Evolutionary conservation across 768 basidiomycete genomes (phyloP).

Genomic region (Suillus americanus): DNA sequence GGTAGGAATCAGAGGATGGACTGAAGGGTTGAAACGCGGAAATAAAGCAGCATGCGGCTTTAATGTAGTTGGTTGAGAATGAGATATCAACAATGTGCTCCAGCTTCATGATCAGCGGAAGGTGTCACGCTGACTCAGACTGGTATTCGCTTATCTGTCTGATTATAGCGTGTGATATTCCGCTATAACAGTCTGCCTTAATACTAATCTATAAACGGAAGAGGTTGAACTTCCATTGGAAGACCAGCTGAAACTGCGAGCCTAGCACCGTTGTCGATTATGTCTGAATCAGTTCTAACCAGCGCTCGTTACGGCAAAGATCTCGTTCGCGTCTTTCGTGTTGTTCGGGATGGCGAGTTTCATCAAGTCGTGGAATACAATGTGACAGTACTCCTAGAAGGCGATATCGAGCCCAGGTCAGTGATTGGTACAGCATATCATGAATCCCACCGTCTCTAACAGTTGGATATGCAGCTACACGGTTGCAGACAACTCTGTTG

Average conservation of each 20-base stretch:
- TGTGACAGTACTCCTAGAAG: constrained; percentile 78
- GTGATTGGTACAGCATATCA: neutral
- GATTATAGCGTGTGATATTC: neutral
- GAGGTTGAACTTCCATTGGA: neutral
- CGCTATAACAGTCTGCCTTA: neutral
- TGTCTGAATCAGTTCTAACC: constrained; percentile 31
- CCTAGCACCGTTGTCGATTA: neutral
- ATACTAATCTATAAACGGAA: neutral
- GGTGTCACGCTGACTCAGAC: neutral
- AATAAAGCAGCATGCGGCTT: neutral
- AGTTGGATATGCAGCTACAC: constrained; percentile 59
- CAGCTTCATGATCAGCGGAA: neutral
- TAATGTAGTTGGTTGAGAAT: neutral
- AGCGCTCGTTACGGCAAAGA: constrained; percentile 84
- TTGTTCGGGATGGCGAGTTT: constrained; percentile 67
- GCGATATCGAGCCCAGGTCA: constrained; percentile 75
- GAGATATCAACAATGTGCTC: neutral
- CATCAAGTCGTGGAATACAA: constrained; percentile 86
- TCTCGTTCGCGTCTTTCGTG: constrained; percentile 80
- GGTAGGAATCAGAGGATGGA: neutral
- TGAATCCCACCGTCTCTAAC: neutral
- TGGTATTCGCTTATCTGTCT: neutral
- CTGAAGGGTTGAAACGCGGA: neutral
- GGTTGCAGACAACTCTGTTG: constrained; percentile 80
- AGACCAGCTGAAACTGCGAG: neutral